phyloP scores from a whole-genome alignment of 805 yeast genomes.

The Metschnikowia henanensis region DNA sequence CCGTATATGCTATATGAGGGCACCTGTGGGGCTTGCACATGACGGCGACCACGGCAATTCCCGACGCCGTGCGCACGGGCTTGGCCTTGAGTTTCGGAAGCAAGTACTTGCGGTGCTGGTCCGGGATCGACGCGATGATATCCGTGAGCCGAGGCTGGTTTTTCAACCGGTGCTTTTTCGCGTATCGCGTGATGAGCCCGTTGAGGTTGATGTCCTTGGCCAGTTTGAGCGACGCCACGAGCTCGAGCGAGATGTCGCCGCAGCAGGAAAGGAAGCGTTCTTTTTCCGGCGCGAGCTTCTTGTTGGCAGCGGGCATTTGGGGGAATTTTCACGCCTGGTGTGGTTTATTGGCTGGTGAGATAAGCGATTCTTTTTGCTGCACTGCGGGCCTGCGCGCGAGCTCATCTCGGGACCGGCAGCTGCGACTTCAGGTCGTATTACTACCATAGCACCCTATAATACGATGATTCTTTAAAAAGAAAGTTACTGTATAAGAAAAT shows the following conservation, averaged over 20 bases:
- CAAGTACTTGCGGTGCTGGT: constrained; percentile 87
- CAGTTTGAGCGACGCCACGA: constrained; percentile 72
- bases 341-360: no score
- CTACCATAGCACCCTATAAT: no score
- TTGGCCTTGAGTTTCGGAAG: constrained; percentile 96
- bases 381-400: no score
- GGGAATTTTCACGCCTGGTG: no score
- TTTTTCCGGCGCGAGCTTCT: constrained; percentile 82
- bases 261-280: constrained; percentile 93
- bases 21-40: constrained; percentile 99
- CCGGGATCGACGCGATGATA: constrained; percentile 93
- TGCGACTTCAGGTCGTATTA: no score
- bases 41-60: constrained; percentile 98
- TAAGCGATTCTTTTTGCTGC: no score
- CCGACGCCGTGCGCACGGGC: constrained; percentile 97
- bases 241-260: constrained; percentile 85
- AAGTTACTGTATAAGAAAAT: no score
- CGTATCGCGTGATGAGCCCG: constrained; percentile 79
- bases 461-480: no score
- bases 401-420: no score
- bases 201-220: constrained; percentile 84
- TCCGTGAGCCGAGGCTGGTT: constrained; percentile 95
- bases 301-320: constrained; percentile 33
- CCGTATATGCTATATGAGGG: constrained; percentile 98
- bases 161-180: constrained; percentile 88